These are phyloP conservation scores for Rubia peregrina DNA, from an alignment of 305 asterid species.

Conservation along the genomic window DNA sequence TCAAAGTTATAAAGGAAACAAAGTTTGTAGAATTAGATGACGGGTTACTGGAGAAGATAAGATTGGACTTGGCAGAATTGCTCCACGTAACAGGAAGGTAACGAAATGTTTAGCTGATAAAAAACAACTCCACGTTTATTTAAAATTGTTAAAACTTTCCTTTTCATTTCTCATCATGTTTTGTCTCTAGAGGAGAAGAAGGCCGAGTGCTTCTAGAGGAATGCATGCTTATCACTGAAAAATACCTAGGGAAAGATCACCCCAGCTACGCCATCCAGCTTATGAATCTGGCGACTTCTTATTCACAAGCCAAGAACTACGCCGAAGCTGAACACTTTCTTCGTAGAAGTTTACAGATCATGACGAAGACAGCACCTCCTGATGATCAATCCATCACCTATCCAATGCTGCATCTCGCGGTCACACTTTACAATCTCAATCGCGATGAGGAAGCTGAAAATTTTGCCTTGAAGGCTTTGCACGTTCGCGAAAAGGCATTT, in stretches of 20 bases:
- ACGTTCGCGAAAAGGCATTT: slow-evolving; percentile 63
- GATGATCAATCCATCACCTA: slow-evolving; percentile 77
- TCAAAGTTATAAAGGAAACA: slow-evolving; percentile 45
- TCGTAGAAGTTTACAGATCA: slow-evolving; percentile 57
- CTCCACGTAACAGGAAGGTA: slow-evolving; percentile 87
- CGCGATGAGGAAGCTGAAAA: slow-evolving; percentile 80
- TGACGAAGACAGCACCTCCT: slow-evolving; percentile 48
- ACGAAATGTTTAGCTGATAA: too few species aligned
- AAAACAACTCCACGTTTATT: not conserved
- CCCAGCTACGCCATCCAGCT: slow-evolving; percentile 70
- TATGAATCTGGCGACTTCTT: slow-evolving; percentile 81
- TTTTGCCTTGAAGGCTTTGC: slow-evolving; percentile 56
- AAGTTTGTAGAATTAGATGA: slow-evolving; percentile 47
- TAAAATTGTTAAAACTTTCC: not conserved
- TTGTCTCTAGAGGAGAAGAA: slow-evolving; percentile 72
- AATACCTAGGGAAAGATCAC: slow-evolving; percentile 60
- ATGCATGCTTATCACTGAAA: slow-evolving; percentile 56
- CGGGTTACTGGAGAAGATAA: slow-evolving; percentile 60
- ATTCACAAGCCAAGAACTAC: slow-evolving; percentile 64
- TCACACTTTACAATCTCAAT: slow-evolving; percentile 55
- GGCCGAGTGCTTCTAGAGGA: slow-evolving; percentile 66
- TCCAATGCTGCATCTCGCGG: slow-evolving; percentile 80
- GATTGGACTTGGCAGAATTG: slow-evolving; percentile 79
- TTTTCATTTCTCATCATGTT: not conserved
- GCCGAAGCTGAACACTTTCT: slow-evolving; percentile 84